Percentiles rank a stretch among this genome's conserved stretches.
Evolutionary conservation across 2,329 filamentous ascomycete species (phyloP).

Genomic region (Trichoderma koningiopsis): DNA sequence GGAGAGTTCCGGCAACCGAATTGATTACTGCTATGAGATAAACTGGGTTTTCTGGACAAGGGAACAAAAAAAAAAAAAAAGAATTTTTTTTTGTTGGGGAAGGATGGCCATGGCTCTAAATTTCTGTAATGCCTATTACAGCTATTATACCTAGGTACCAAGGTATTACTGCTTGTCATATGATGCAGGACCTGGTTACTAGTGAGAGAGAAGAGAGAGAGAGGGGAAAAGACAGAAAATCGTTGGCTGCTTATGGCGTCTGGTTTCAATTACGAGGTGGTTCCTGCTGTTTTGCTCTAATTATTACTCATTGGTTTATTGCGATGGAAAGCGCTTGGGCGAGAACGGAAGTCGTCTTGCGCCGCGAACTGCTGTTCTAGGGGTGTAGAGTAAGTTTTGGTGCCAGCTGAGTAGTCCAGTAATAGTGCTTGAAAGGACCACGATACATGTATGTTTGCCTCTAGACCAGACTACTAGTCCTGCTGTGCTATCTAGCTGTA

Average conservation of each 20-base stretch:
- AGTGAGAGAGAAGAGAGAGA: not conserved
- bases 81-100: slow-evolving; percentile 11
- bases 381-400: not conserved
- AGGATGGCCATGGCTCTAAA: not conserved
- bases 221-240: not conserved
- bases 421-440: not conserved
- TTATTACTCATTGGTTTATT: not conserved
- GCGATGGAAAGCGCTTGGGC: not conserved
- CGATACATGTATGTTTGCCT: not conserved
- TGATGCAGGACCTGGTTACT: not conserved
- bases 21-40: not conserved
- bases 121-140: not conserved
- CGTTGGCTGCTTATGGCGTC: slow-evolving; percentile 10
- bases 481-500: too few relatives aligned
- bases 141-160: too few relatives aligned
- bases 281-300: not conserved
- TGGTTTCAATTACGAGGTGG: not conserved
- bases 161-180: not conserved
- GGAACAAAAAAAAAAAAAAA: too few relatives aligned
- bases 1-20: slow-evolving; percentile 5
- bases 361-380: not conserved
- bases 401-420: not conserved
- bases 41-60: not conserved
- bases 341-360: not conserved
- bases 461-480: not conserved